Base-by-base conservation (phyloP, 768 basidiomycete species). In the Tulasnella sp. region DNA sequence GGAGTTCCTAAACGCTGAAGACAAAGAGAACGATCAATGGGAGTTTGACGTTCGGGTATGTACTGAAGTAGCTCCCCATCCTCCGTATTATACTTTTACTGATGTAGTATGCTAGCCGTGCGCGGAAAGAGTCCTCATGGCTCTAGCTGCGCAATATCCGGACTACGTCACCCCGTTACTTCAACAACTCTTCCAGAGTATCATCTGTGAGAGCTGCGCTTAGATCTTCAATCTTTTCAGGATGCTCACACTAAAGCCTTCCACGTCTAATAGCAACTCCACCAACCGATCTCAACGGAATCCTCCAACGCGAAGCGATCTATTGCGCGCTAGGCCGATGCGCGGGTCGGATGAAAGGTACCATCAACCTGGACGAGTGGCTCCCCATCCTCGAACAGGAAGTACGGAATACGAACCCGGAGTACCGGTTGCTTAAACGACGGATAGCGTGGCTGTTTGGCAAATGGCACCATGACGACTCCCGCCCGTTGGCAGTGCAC, bases 361-460 rank as follows among this genome's bases (percentile, higher is more conserved):
- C 81, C 11, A 87, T 95, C 62, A 85, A 89, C 11, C 91, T 94
- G 75, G 83, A 87, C 26, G 79, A 83, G 42, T 94, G 91, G 90
- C 66, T 73, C 22, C 40, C 32, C 16, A 81, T 94, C 59, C 80
- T 86, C 47, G 83, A 84, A 34, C 86, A 85, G 2, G 92, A 95
- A 80, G 87, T 86, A 12, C 84, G 81, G 67, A 84, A 86, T 40
- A 81, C 82, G 4, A 86, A 89, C 74, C 83, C 86, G 34, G 86
- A 81, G 91, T 94, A 90, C 78, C 90, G 92, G 0, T 91, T 98
- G 69, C 86, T 98, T 74, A 96, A 98, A 79, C 87, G 94, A n/a
- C 87, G 95, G 37, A 90, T 98, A 75, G 94, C 95, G 0, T 97
- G 95, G 94, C 82, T 98, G 4, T 85, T 98, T 62, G 95, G 95